Evolutionary conservation across 345 rosid species (phyloP), one percentile per base, ranked within the genome.

Genomic region (Citrus unshiu): DNA sequence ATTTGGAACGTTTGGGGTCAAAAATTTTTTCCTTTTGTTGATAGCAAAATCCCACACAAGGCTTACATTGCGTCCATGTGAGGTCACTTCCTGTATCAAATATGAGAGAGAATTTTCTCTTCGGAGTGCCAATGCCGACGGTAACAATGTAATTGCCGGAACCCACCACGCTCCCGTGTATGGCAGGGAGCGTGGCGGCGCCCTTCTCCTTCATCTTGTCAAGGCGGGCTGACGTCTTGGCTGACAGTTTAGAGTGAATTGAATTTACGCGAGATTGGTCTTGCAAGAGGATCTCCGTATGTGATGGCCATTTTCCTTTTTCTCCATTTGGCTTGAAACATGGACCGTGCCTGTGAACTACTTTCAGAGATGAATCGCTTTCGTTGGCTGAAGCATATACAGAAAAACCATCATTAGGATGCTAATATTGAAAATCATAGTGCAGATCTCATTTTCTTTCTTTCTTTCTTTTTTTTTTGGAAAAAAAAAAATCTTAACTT

Each of bases 41-140:
- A 61, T 92, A 90, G 77, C 96, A 92, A 68, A 65, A 79, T 62
- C 2, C 27, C 4, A 59, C 86, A 39, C 96, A 92, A 8, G 93
- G 93, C 49, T 86, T 39, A 29, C 95, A 91, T 5, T 89, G 92
- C 4, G 90, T 90, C 95, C 97, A 91, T 0, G 97, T 89, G 68
- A 91, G 74, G 76, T 90, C 95, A 40, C 97, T 91, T 9, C 95
- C 97, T 0, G 95, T 91, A 75, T 91, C 97, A 27, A 90, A 91
- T 39, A 87, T 79, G 59, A 92, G 86, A 21, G 91, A 78, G 0
- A 86, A 35, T 0, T 86, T 86, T 46, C 78, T 79, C 37, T 87
- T 89, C 1, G 97, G 97, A 13, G 87, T 82, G 49, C 95, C 97
- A 18, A 92, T 62, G 46, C 92, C 93, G 58, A 92, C 89, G 0